These are phyloP conservation scores for Ormosia semicastrata DNA, from an alignment of 306 rosid species.

Conservation along the genomic window DNA sequence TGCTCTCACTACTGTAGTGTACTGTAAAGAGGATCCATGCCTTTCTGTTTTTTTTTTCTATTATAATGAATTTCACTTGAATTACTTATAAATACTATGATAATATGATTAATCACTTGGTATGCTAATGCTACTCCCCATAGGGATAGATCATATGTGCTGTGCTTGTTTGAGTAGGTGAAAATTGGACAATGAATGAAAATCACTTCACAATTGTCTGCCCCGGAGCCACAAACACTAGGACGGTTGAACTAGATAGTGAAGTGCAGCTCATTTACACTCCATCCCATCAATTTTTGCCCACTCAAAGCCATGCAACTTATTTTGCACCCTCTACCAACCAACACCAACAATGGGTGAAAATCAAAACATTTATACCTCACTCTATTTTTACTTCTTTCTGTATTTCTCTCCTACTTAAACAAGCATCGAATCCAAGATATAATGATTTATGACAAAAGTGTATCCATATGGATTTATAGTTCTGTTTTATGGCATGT, in stretches of 20 bases:
- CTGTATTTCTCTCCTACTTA: neutral
- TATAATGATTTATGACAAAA: neutral
- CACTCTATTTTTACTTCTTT: neutral
- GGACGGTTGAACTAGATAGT: neutral
- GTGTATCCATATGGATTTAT: neutral
- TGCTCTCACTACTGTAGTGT: neutral
- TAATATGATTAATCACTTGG: neutral
- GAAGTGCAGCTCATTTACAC: neutral
- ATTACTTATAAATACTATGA: neutral
- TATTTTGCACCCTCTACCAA: neutral
- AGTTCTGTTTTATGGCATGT: neutral
- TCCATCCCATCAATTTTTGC: neutral
- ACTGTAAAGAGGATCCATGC: too few relatives aligned
- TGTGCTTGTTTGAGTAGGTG: neutral
- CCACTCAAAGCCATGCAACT: neutral
- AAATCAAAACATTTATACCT: neutral
- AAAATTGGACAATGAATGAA: neutral
- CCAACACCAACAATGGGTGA: neutral
- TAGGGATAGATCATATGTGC: neutral
- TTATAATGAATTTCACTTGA: neutral
- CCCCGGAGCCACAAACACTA: neutral
- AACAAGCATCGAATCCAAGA: neutral
- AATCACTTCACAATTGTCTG: neutral
- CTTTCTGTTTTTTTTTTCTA: neutral
- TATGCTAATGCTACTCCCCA: neutral